Base-by-base conservation (phyloP, 202 grass and related monocot species). In the Carex sylvatica region DNA sequence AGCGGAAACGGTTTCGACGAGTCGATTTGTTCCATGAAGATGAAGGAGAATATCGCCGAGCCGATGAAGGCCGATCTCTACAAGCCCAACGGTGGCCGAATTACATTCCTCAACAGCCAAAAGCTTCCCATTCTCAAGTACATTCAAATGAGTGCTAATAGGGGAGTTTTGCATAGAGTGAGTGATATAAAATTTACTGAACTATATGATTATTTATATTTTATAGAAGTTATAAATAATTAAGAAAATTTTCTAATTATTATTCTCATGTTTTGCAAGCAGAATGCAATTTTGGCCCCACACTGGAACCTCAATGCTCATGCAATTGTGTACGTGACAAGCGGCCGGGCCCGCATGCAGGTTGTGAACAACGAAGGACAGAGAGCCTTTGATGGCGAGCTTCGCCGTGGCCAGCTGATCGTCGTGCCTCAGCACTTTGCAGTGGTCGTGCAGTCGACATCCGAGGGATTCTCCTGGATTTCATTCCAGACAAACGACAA, bases 271-370 rank as follows among this genome's bases (percentile, higher is more conserved):
- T 59, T 16, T 80, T 66, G 31, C 76, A 75, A 40, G 28, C 79
- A 89, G 88, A 84, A 90, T 24, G 88, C 85, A 51, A 84, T 90
- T 9, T 11, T 87, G 22, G 84, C 84, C 9, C 88, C 88, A 28
- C 62, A 90, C 75, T 87, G 88, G 88, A 90, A 87, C 88, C 84
- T 90, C 6, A 84, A 84, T 74, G 81, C 88, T 2, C 88, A 90
- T 66, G 85, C 64, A 4, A 55, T 87, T 8, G 51, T 82, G 74
- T 90, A 87, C 49, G 81, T 61, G 62, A 87, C 81, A 3, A 59
- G 82, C 6, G 88, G 88, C 11, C 59, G 85, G 4, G 85, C 67
- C 18, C 77, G 85, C 62, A 42, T 90, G 55, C 85, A 87, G 70
- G 12, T 90, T 0, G 88, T 90, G 19, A 84, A 70, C 84, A 70